Base-by-base conservation (phyloP, 2,329 filamentous ascomycete genomes). In the Alternaria postmessia region DNA sequence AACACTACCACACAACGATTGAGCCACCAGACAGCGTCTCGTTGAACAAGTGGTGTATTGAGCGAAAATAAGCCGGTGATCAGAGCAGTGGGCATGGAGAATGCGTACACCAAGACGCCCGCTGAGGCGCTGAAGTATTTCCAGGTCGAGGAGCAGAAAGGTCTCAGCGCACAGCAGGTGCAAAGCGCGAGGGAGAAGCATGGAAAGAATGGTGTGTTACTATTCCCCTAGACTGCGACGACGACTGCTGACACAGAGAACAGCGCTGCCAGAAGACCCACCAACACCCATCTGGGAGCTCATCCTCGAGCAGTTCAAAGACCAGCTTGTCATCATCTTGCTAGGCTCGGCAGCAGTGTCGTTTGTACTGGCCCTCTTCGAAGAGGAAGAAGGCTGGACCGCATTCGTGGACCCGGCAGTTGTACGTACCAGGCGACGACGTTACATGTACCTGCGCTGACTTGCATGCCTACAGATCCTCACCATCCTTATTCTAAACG, bases 291-390 rank as follows among this genome's bases (percentile, higher is more conserved):
- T 99, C 48, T 99, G 94, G 95, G 88, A 98, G 81, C 89, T 99
- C 65, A 92, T 99, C 57, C 86, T 99, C 60, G 95, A 99, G 82
- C 95, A 99, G 80, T 99, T 99, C 86, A 97, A 99, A 81, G 95
- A 99, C 78, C 95, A 99, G 81, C 88, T 99, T 48, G 95, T 99
- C 69, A 87, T 99, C 54, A 99, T 99, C 71, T 86, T 99, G 22
- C 87, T 99, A 51, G 95, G 89, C 55, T 98, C 94, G 38, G 95
- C 95, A 11, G 93, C 91, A 20, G 90, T 99, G 36, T 98, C 95
- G 2, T 98, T 99, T 77, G 88, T 94, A 26, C 85, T 99, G 63
- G 95, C 95, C 26, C 85, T 99, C 12, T 93, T 99, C 70, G 95
- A 99, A 78, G 91, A 95, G 44, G 91, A 91, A 63, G 93, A 94